Evolutionary conservation across 2,329 filamentous ascomycete species (phyloP).

Genomic region (Paecilomyces fulvus): DNA sequence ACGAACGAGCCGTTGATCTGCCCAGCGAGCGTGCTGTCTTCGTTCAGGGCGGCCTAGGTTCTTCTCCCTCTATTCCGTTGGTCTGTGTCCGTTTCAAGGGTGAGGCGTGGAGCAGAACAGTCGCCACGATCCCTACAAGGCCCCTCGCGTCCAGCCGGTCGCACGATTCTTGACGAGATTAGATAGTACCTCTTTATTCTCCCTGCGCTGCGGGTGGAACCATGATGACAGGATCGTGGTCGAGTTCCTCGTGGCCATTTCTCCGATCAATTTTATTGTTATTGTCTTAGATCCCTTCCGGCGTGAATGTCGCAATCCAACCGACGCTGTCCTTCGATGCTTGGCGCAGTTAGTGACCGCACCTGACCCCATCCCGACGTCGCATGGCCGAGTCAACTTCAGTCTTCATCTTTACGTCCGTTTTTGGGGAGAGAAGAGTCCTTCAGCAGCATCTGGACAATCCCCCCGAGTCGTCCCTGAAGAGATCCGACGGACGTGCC

Average conservation of each 20-base stretch:
- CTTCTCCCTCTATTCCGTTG: neutral
- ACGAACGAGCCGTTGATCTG: neutral
- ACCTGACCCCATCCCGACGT: constrained; percentile 1
- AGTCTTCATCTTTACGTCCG: neutral
- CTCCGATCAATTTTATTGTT: neutral
- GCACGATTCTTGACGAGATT: neutral
- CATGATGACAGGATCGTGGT: neutral
- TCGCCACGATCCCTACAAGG: neutral
- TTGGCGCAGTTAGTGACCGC: constrained; percentile 2
- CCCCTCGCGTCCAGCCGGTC: neutral
- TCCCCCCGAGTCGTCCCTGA: neutral
- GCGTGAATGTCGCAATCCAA: neutral
- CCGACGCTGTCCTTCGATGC: neutral
- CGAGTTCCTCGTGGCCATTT: neutral
- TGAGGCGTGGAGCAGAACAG: neutral
- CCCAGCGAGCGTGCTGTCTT: neutral
- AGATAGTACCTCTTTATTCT: neutral
- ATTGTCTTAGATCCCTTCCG: neutral
- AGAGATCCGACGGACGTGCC: neutral
- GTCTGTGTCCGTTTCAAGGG: neutral
- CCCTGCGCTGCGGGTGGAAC: neutral
- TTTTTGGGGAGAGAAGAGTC: neutral
- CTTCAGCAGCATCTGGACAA: neutral
- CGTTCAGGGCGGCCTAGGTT: neutral
- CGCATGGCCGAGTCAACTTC: neutral